phyloP scores from a whole-genome alignment of 1,284 basidiomycete species.

The Mrakiaceae sp. region DNA sequence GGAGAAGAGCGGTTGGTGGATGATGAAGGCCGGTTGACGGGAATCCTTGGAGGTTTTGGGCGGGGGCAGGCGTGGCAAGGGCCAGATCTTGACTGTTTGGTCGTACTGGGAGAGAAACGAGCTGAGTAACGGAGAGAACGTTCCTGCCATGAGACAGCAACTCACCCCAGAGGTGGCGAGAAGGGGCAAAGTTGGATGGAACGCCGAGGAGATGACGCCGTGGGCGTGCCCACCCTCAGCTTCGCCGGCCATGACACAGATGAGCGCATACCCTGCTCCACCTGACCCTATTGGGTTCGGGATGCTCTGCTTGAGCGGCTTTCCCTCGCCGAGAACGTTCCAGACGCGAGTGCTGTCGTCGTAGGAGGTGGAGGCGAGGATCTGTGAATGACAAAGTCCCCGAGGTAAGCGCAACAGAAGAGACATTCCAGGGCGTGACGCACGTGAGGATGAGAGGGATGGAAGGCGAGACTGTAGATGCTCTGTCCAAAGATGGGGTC shows the following conservation, averaged over 20 bases:
- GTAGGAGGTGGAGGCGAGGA: slow-evolving; percentile 14
- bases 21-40: background rate
- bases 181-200: slow-evolving; percentile 11
- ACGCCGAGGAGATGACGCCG: slow-evolving; percentile 10
- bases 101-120: background rate
- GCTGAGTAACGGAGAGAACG: background rate
- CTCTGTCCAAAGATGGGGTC: background rate
- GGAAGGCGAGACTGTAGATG: slow-evolving; percentile 11
- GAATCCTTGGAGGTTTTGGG: background rate
- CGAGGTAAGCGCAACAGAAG: background rate
- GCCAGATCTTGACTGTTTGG: slow-evolving; percentile 16
- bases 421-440: background rate
- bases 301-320: background rate
- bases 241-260: slow-evolving; percentile 4
- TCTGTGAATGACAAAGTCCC: background rate
- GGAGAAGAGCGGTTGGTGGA: slow-evolving; percentile 12
- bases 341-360: slow-evolving; percentile 12
- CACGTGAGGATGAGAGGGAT: slow-evolving; percentile 9
- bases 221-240: slow-evolving; percentile 9
- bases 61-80: slow-evolving; percentile 5
- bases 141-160: background rate
- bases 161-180: slow-evolving; percentile 10
- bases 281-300: slow-evolving; percentile 4
- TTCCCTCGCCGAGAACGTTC: slow-evolving; percentile 2
- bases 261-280: background rate